These are phyloP conservation scores for Xylaria cubensis DNA, from an alignment of 495 filamentous ascomycete species.

Conservation along the genomic window DNA sequence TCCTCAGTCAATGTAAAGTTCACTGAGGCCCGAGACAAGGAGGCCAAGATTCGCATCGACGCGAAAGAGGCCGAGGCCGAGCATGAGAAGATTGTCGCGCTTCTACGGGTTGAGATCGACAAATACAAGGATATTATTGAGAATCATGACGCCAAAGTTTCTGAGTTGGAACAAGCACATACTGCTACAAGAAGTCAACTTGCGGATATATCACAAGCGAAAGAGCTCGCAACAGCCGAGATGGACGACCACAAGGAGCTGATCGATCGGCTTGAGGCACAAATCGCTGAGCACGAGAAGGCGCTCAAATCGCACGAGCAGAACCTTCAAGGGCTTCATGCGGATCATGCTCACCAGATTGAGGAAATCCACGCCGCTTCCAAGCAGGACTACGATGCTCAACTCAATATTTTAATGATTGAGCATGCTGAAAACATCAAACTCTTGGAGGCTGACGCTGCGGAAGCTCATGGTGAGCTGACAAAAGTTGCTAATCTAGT, in stretches of 20 bases:
- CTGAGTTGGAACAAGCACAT: slow-evolving; percentile 70
- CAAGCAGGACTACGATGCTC: slow-evolving; percentile 50
- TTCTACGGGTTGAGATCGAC: slow-evolving; percentile 76
- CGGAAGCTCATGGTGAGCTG: slow-evolving; percentile 72
- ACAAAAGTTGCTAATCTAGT: slow-evolving; percentile 65
- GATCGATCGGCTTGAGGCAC: slow-evolving; percentile 62
- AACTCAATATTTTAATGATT: slow-evolving; percentile 51
- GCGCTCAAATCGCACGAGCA: slow-evolving; percentile 57
- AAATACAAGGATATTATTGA: slow-evolving; percentile 76
- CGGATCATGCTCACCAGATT: slow-evolving; percentile 53
- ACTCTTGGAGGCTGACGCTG: slow-evolving; percentile 70
- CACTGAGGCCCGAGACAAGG: slow-evolving; percentile 41
- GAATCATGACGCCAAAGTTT: slow-evolving; percentile 66
- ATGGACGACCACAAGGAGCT: slow-evolving; percentile 59
- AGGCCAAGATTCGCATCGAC: slow-evolving; percentile 20
- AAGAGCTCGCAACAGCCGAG: slow-evolving; percentile 53
- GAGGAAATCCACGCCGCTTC: slow-evolving; percentile 55
- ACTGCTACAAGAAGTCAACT: slow-evolving; percentile 64
- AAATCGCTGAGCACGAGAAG: slow-evolving; percentile 61
- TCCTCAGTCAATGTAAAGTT: slow-evolving; percentile 48
- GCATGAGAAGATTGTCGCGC: slow-evolving; percentile 70
- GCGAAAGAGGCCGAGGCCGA: slow-evolving; percentile 47
- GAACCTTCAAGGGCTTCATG: slow-evolving; percentile 51
- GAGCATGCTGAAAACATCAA: slow-evolving; percentile 67
- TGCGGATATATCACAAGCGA: slow-evolving; percentile 53